phyloP scores from a whole-genome alignment of 495 filamentous ascomycete genomes.

The Elaphomyces granulatus region DNA sequence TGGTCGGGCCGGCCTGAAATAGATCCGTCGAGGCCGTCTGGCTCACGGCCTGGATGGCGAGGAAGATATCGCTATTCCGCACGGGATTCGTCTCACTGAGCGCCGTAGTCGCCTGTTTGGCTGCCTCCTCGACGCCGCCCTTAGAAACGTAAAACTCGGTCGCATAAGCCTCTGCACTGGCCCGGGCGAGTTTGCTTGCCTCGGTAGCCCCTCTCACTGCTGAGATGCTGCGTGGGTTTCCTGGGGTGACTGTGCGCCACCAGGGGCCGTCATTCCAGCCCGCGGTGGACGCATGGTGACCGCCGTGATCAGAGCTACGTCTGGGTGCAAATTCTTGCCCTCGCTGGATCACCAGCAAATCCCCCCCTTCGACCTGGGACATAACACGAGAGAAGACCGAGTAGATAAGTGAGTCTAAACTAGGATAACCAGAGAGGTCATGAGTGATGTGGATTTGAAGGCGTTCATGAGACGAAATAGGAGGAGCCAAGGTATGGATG shows the following conservation, averaged over 20 bases:
- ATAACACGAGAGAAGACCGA: slow-evolving; percentile 91
- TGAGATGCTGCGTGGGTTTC: slow-evolving; percentile 58
- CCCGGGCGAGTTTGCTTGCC: slow-evolving; percentile 77
- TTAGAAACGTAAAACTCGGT: slow-evolving; percentile 61
- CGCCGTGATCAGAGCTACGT: slow-evolving; percentile 40
- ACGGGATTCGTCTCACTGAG: slow-evolving; percentile 76
- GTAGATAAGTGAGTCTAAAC: slow-evolving; percentile 86
- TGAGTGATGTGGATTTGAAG: slow-evolving; percentile 97
- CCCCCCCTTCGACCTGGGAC: slow-evolving; percentile 95
- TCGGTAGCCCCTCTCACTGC: slow-evolving; percentile 66
- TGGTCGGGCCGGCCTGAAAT: slow-evolving; percentile 44
- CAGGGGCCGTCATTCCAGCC: slow-evolving; percentile 86
- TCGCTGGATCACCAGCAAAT: slow-evolving; percentile 89
- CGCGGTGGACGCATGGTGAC: slow-evolving; percentile 38
- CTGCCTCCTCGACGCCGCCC: slow-evolving; percentile 69
- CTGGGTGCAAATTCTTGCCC: slow-evolving; percentile 71
- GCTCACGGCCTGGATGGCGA: slow-evolving; percentile 75
- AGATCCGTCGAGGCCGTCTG: slow-evolving; percentile 47
- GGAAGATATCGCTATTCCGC: slow-evolving; percentile 85
- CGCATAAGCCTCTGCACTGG: slow-evolving; percentile 75
- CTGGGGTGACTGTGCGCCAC: slow-evolving; percentile 62
- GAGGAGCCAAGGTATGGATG: slow-evolving; percentile 85
- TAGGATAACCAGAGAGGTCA: slow-evolving; percentile 85
- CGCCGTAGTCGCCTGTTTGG: slow-evolving; percentile 57
- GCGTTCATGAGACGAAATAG: slow-evolving; percentile 93